Percentiles rank a stretch among this genome's conserved stretches.
Conservation (phyloP, 371 early-diverging fungal genomes). For the Syncephalis fuscata region DNA sequence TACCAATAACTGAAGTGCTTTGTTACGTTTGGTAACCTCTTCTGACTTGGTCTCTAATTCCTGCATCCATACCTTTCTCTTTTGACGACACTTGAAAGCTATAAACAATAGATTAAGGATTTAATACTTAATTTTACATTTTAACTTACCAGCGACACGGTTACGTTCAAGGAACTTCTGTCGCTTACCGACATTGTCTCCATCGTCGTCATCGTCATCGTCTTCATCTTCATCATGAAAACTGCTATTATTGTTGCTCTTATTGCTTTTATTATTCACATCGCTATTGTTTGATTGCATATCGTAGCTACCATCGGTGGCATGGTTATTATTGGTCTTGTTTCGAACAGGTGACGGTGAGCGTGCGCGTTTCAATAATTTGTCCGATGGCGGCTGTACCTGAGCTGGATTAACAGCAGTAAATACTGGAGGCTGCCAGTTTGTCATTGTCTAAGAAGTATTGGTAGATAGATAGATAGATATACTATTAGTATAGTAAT, state of each 20-base stretch:
- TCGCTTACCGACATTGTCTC: conserved; percentile 23
- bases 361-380: background rate
- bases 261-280: too few relatives aligned
- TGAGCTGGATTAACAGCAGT: background rate
- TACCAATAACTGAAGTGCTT: conserved; percentile 31
- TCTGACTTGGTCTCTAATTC: conserved; percentile 41
- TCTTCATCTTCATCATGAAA: background rate
- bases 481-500: too few relatives aligned
- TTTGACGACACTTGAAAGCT: conserved; percentile 65
- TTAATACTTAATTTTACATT: background rate
- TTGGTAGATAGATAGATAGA: background rate
- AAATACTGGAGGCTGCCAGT: background rate
- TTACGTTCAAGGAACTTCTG: conserved; percentile 54
- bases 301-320: too few relatives aligned
- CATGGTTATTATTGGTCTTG: too few relatives aligned
- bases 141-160: conserved; percentile 30
- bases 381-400: background rate
- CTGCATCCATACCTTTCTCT: conserved; percentile 54
- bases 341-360: too few relatives aligned
- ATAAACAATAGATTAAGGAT: background rate
- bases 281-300: too few relatives aligned
- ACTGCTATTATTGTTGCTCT: background rate
- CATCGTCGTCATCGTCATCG: conserved; percentile 4
- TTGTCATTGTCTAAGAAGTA: background rate
- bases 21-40: conserved; percentile 33